Percentiles rank a stretch among this genome's conserved stretches.
These are phyloP conservation scores for Eucalyptus pumila DNA, from an alignment of 345 rosid species.

Conservation along the genomic window DNA sequence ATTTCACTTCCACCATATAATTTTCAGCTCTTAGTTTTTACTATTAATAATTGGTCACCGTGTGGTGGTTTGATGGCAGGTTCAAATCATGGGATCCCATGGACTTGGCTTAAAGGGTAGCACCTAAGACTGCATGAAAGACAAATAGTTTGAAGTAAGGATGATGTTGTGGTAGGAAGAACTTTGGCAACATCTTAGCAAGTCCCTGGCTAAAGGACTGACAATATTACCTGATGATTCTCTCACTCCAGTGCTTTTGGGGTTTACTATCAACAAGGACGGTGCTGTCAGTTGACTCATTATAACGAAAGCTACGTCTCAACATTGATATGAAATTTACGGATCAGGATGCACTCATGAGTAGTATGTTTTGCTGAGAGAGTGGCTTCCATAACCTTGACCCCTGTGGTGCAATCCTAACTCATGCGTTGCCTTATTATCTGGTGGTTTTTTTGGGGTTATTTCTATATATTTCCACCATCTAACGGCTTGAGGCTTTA, in stretches of 20 bases:
- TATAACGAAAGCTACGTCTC: background rate
- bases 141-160: background rate
- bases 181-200: background rate
- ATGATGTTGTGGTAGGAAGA: background rate
- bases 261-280: background rate
- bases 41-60: background rate
- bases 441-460: constrained; percentile 37
- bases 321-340: background rate
- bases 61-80: background rate
- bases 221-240: background rate
- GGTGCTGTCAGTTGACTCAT: background rate
- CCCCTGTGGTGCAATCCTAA: constrained; percentile 16
- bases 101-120: background rate
- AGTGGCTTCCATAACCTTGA: background rate
- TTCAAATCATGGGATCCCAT: background rate
- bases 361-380: background rate
- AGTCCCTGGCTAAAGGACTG: background rate
- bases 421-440: constrained; percentile 26
- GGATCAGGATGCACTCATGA: background rate
- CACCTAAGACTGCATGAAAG: background rate
- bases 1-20: background rate
- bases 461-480: constrained; percentile 7
- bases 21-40: background rate
- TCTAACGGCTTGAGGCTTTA: constrained; percentile 20
- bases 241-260: background rate